Evolutionary conservation across 768 basidiomycete genomes (phyloP), one percentile per base, ranked within the genome.

Genomic region (Pleurotus djamor): DNA sequence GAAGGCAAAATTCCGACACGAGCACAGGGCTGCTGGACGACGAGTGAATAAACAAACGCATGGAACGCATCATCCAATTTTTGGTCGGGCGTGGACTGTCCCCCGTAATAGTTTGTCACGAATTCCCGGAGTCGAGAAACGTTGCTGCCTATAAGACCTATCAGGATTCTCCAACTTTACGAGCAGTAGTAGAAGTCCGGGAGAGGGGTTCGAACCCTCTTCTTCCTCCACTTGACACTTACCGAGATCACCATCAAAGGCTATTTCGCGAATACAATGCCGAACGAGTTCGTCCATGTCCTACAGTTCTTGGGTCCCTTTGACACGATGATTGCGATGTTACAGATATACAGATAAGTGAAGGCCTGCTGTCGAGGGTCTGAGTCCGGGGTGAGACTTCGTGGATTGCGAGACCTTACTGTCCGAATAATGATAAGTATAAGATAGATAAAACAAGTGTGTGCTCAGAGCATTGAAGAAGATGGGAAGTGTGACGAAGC

Each of bases 201-300:
- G 21, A 58, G 57, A 59, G 73, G 77, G 79, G 65, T 76, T 81
- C 79, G 79, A 83, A 81, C 81, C 66, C 75, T 65, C 64, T 58
- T 60, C 48, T 43, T 52, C 57, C 59, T 62, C 63, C 48, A 7
- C 7, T 47, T 47, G 45, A 56, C 62, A 63, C 89, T 77, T 71
- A 95, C 94, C 94, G 45, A 92, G 78, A 69, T 95, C 92, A 4
- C 94, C 94, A 66, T 95, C 93, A 72, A 94, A 95, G 4, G 94
- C 85, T 34, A 96, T 79, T 71, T 96, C 92, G 41, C 89, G 87
- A 37, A 94, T 80, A 68, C 90, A 90, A 69, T 93, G 88, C 67
- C 88, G 87, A 41, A 96, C 75, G 47, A 96, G 85, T 67, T 93
- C 88, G 69, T 96, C 94, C 89, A 96, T 94, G 48, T 48, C 55